Base-by-base conservation (phyloP, 768 basidiomycete genomes). In the Lyophyllum semitale region DNA sequence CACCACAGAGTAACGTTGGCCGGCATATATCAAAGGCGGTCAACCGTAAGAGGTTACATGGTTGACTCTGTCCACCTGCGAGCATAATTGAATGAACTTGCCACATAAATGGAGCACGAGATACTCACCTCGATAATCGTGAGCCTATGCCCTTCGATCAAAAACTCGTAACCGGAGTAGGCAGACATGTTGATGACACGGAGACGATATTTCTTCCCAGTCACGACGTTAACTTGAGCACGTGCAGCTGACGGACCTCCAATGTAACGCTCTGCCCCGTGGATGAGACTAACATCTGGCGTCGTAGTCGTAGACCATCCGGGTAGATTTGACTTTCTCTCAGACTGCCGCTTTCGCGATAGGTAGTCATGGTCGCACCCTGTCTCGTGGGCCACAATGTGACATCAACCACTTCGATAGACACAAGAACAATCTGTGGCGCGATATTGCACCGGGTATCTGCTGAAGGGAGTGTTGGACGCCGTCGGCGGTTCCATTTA, bases 1-100 rank as follows among this genome's bases (percentile, higher is more conserved):
- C 8, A 78, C 66, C 30, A 69, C 64, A 11, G 78, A 81, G 59
- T 80, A 79, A 12, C 78, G 72, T 48, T 79, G 78, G 20, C 66
- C 74, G 47, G 75, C 68, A 54, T 65, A 74, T 22, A 74, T 66
- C 26, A 67, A 26, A 74, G 60, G 35, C 70, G 72, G 45, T 81
- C 77, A 4, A 79, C 77, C 9, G 61, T 47, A 22, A 73, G 50
- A 3, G 71, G 73, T n/a, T 27, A 66, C 51, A 6, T 59, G 54
- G 46, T 75, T 71, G 17, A 69, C 61, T 22, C 73, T 69, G 27
- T 76, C 77, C 3, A 63, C 73, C 58, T 72, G 73, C 48, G 75
- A 73, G 52, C 72, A 53, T 3, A 65, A 68, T 29, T 41, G 35
- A 59, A 20, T 8, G 49, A n/a, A 26, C 0, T 15, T 18, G 15